These are phyloP conservation scores for Balamuthia mandrillaris DNA, from an alignment of 208 protist genomes.

Conservation along the genomic window DNA sequence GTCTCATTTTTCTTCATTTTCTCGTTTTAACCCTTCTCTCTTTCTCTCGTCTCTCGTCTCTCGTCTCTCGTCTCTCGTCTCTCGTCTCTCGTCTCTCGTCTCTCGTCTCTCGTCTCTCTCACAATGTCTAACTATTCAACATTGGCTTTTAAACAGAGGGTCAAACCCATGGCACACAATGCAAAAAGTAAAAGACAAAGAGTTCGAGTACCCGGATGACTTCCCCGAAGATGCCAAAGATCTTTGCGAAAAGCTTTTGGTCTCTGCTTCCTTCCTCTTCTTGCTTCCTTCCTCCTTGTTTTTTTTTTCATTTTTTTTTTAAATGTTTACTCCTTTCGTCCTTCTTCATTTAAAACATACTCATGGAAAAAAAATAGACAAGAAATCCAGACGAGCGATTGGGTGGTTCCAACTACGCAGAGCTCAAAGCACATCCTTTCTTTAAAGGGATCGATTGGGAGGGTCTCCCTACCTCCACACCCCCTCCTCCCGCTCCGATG, in stretches of 20 bases:
- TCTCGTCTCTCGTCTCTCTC: no score
- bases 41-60: no score
- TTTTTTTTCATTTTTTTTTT: no score
- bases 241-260: neutral
- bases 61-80: no score
- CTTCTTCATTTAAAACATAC: neutral
- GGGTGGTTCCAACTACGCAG: constrained; percentile 8
- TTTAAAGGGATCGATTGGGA: constrained; percentile 72
- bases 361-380: neutral
- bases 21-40: neutral
- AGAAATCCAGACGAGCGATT: neutral
- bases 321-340: no score
- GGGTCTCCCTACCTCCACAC: neutral
- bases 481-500: constrained; percentile 57
- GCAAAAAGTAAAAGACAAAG: neutral
- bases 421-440: constrained; percentile 70
- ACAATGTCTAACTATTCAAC: neutral
- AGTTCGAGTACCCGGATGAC: neutral
- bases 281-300: no score
- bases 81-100: no score
- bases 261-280: neutral
- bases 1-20: neutral
- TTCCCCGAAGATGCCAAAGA: neutral
- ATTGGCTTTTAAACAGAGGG: neutral
- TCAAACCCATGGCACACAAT: neutral